Evolutionary conservation across 805 yeast species (phyloP).

Genomic region (Candida coquimbonensis): DNA sequence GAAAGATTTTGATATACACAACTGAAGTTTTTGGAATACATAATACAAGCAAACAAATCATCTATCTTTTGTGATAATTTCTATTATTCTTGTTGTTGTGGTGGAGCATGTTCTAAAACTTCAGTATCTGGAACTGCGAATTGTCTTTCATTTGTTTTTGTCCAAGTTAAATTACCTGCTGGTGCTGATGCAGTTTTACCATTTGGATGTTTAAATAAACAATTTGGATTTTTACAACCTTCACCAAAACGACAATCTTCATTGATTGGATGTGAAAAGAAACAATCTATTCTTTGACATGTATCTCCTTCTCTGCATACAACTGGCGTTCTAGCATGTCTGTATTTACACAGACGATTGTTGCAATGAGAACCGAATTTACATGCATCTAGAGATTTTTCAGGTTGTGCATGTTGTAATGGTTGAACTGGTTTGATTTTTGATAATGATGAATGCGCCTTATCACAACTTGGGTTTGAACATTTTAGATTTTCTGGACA

Average conservation of each 20-base stretch:
- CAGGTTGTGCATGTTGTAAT: constrained; percentile 25
- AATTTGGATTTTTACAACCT: constrained; percentile 63
- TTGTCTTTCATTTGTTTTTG: constrained; percentile 49
- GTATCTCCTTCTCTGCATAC: constrained; percentile 77
- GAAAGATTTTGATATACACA: neutral
- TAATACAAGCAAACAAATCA: neutral
- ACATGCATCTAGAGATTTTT: constrained; percentile 70
- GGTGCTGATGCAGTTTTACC: constrained; percentile 39
- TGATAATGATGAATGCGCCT: constrained; percentile 79
- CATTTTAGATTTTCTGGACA: constrained; percentile 68
- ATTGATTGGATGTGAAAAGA: constrained; percentile 72
- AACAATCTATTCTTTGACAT: constrained; percentile 76
- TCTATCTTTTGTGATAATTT: neutral
- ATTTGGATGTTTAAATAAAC: constrained; percentile 75
- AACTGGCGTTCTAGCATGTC: constrained; percentile 73
- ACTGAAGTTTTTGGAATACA: neutral
- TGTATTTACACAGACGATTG: constrained; percentile 68
- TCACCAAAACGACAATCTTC: constrained; percentile 77
- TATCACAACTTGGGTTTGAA: constrained; percentile 51
- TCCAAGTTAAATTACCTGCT: constrained; percentile 18
- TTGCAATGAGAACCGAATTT: constrained; percentile 73
- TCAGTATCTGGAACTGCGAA: constrained; percentile 76
- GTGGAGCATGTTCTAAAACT: constrained; percentile 61
- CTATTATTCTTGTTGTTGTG: constrained; percentile 22
- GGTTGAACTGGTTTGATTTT: constrained; percentile 33